Conservation (phyloP, 805 yeast genomes). For the Starmerella bacillaris region DNA sequence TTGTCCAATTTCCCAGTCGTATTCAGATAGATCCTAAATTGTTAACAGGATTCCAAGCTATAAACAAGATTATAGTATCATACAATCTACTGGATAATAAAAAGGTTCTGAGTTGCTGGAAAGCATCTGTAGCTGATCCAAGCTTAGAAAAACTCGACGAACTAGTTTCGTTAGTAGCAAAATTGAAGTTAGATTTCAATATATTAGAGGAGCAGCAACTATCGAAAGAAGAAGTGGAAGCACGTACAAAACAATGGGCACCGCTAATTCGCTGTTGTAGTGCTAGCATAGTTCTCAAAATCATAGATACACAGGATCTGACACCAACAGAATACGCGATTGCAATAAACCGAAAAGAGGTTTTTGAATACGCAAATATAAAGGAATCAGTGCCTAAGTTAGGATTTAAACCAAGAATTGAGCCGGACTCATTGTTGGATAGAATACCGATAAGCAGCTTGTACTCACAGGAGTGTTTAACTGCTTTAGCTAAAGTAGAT, state of each 20-base stretch:
- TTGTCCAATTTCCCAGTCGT: no score
- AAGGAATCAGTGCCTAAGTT: constrained; percentile 1
- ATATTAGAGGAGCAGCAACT: no score
- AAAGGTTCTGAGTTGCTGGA: constrained; percentile 5
- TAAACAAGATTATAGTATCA: constrained; percentile 5
- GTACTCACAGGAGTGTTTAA: constrained; percentile 8
- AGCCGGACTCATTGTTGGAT: no score
- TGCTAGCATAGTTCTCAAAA: neutral
- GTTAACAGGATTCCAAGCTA: no score
- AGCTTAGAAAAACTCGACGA: neutral
- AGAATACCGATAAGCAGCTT: constrained; percentile 6
- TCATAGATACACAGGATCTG: neutral
- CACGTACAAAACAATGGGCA: no score
- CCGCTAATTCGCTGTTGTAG: constrained; percentile 5
- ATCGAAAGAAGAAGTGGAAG: no score
- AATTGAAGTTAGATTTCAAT: neutral
- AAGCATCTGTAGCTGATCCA: constrained; percentile 4
- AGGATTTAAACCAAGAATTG: no score
- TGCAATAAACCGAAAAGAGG: constrained; percentile 1
- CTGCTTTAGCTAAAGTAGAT: constrained; percentile 8
- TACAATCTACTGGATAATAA: constrained; percentile 3
- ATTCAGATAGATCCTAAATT: no score
- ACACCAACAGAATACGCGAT: constrained; percentile 6
- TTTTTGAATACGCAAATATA: neutral
- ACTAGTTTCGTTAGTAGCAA: constrained; percentile 2